Evolutionary conservation across 2,329 filamentous ascomycete species (phyloP).

Genomic region (Xylaria sp.): DNA sequence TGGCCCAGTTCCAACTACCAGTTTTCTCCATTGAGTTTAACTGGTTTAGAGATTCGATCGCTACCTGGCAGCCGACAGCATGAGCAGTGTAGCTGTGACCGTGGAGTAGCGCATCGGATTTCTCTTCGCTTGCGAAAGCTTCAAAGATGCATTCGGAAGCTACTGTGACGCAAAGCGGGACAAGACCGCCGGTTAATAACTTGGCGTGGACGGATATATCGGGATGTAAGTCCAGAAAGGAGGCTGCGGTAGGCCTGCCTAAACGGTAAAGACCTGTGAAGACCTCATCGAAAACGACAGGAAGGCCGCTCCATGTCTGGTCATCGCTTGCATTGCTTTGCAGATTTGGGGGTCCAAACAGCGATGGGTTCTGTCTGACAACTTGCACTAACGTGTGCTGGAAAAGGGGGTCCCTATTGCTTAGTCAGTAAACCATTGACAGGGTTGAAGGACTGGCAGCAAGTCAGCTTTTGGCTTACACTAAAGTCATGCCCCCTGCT

Average conservation of each 20-base stretch:
- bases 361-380: conserved; percentile 67
- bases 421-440: conserved; percentile 28
- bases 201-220: conserved; percentile 88
- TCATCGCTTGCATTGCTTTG: conserved; percentile 19
- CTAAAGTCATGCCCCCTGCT: conserved; percentile 85
- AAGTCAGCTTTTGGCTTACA: conserved; percentile 59
- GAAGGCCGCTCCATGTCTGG: conserved; percentile 75
- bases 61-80: conserved; percentile 82
- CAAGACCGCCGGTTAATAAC: conserved; percentile 80
- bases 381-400: conserved; percentile 76
- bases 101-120: conserved; percentile 82
- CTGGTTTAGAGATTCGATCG: conserved; percentile 70
- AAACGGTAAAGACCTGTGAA: conserved; percentile 88
- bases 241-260: conserved; percentile 75
- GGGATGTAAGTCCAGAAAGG: conserved; percentile 73
- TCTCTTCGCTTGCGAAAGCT: conserved; percentile 76
- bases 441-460: not conserved
- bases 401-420: conserved; percentile 78
- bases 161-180: conserved; percentile 81
- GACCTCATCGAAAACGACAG: conserved; percentile 86
- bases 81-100: conserved; percentile 91
- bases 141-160: conserved; percentile 79
- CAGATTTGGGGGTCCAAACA: conserved; percentile 58
- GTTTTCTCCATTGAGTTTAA: conserved; percentile 68
- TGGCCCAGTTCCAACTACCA: conserved; percentile 68